Base-by-base conservation (phyloP, 2,329 filamentous ascomycete species). In the Fusarium praegraminearum region DNA sequence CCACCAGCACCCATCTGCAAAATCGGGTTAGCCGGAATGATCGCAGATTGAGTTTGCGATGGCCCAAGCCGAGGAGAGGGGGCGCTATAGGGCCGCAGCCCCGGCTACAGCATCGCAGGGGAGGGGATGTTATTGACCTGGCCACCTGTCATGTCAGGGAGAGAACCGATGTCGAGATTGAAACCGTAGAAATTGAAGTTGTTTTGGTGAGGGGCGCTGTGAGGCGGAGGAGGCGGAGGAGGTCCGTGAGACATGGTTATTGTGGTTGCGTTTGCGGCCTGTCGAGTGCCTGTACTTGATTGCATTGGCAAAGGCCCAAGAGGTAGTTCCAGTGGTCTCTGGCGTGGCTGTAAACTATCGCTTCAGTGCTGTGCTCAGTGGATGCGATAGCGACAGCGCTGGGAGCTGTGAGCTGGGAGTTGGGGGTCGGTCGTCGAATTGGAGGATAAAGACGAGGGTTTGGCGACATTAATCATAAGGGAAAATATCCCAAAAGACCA, bases 171-270 rank as follows among this genome's bases (percentile, higher is more conserved):
- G 62, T 77, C 74, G 55, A 77, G 57, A 62, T 76, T 73, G 70
- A 80, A 82, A 71, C 75, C 75, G 65, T 79, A 81, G 50, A 80
- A 74, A 73, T 77, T 80, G 72, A 59, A 71, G 69, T 62, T 71
- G 52, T 69, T 69, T 54, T 32, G 47, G 54, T 45, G 68, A 70
- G 65, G 61, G 35, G 51, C 26, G 52, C 72, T 68, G 50, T 55
- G 65, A 65, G 75, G 76, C 70, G 74, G 73, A 65, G 76, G 77
- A 69, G 77, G 76, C 64, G 77, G 78, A 71, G 78, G 76, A 68
- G 75, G 78, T 64, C 77, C 70, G 72, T 78, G 75, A 69, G 79
- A 78, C 79, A 80, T 80, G 70, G 24, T 52, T 51, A 28, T 28
- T 30, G 22, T 22, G 24, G 53, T 49, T 56, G 7, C 24, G 53